Evolutionary conservation across 2,329 filamentous ascomycete genomes (phyloP), one percentile per base, ranked within the genome.

Genomic region (Xylariaceae sp.): DNA sequence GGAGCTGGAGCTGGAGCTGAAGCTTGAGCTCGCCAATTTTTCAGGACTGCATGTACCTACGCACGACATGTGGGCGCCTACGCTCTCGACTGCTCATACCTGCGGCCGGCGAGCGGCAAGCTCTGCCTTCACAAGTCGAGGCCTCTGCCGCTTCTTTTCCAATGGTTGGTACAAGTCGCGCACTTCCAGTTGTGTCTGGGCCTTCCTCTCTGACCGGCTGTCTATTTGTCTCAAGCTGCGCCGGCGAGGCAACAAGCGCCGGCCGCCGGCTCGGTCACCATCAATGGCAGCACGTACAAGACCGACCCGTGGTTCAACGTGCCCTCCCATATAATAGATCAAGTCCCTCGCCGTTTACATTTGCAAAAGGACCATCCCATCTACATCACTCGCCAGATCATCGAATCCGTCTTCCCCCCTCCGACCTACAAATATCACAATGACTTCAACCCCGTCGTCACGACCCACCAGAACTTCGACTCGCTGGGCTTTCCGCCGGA

Each of bases 331-430:
- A 89, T 98, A 42, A 64, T 88, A 30, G 67, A 77, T 15, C 77
- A 84, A 36, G 73, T 93, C 30, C 72, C 78, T 29, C 82, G 87
- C 41, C 78, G 75, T 35, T 70, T 98, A n/a, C 92, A 98, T 60
- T 72, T 94, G n/a, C 79, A 92, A 53, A 75, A 80, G 40, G 80
- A 94, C 59, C 92, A 98, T 54, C 92, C 92, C 16, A 71, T 98
- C 22, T 77, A 76, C 46, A 94, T 96, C 51, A 96, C 92, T 9
- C 80, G 92, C 24, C 77, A 88, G 50, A 81, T 98, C 42, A 93
- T 98, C 53, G 85, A 96, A 64, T 87, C 85, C 35, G 80, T 82
- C 42, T 98, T 96, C 56, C 80, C 86, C 1, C 56, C 57, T 3
- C 76, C 83, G 1, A 75, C 72, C 8, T 95, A 80, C 64, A 77